Evolutionary conservation across 352 stramenopile genomes (phyloP), one percentile per base, ranked within the genome.

Genomic region (Globisporangium nagaii): DNA sequence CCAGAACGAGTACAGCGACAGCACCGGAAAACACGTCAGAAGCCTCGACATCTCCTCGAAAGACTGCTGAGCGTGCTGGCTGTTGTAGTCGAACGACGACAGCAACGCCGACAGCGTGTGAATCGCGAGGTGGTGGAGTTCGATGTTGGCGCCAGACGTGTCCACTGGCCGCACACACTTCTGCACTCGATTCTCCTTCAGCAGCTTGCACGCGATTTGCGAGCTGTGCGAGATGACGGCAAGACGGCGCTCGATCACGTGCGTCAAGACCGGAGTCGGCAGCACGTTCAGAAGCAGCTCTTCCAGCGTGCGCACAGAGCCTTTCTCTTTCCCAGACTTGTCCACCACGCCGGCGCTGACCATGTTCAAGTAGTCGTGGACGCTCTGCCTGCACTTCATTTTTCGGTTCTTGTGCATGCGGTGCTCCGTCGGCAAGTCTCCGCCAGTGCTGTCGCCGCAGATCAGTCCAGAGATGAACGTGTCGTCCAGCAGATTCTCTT

Each of bases 1-100:
- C 85, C 85, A 95, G 53, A 90, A 95, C 17, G 83, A 78, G 49
- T 87, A 93, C 35, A 95, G 52, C 39, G 85, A 93, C 12, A 95
- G 62, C 39, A 73, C 67, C 0, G 83, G 83, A 25, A 93, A 93
- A 64, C 63, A 85, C 25, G 60, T 66, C n/a, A 95, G 63, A 27
- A 95, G 53, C n/a, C 79, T 71, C 8, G 78, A 70, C 49, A 95
- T 69, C 44, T 95, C 85, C 60, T 91, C 43, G 52, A 95, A 93
- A 2, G 82, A 70, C n/a, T 68, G 62, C 12, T 81, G 55, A 1
- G 83, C 76, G 5, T 73, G 58, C 17, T 59, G 48, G n/a, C 56
- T 71, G 5, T 46, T 59, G 25, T 82, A 93, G 49, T 95, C 79
- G 42, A 95, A 95, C 20, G 72, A 79, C 19, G 66, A 56, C 8